Percentiles rank a stretch among this genome's conserved stretches.
These are phyloP conservation scores for Candida corydali DNA, from an alignment of 805 yeast genomes.

Conservation along the genomic window DNA sequence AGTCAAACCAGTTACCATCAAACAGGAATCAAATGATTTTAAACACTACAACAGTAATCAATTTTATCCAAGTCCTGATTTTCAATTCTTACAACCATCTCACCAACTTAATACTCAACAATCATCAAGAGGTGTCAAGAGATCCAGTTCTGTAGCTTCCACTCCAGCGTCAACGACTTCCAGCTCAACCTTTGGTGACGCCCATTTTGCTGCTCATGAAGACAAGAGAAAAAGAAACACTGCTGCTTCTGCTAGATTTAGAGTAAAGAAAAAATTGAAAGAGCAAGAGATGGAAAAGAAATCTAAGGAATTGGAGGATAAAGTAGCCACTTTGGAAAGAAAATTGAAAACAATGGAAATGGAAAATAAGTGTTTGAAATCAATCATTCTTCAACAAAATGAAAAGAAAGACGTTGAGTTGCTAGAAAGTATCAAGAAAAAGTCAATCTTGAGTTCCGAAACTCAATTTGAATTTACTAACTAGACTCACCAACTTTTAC, in stretches of 20 bases:
- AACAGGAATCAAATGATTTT: constrained; percentile 3
- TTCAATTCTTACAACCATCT: constrained; percentile 1
- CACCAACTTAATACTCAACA: background rate
- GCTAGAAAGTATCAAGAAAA: constrained; percentile 47
- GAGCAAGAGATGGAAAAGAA: constrained; percentile 87
- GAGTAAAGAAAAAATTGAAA: constrained; percentile 85
- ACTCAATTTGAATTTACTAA: constrained; percentile 29
- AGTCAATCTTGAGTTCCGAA: constrained; percentile 36
- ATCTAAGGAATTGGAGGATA: constrained; percentile 67
- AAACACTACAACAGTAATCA: background rate
- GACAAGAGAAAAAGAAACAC: constrained; percentile 86
- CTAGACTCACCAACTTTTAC: constrained; percentile 10
- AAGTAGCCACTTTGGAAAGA: constrained; percentile 61
- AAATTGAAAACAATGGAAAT: constrained; percentile 81
- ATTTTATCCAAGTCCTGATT: background rate
- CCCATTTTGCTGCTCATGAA: constrained; percentile 34
- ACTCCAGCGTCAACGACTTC: background rate
- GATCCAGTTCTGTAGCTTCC: constrained; percentile 2
- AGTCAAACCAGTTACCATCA: constrained; percentile 6
- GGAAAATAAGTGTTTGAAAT: constrained; percentile 85
- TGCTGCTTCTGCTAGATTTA: constrained; percentile 90
- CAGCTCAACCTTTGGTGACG: background rate
- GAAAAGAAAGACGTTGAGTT: constrained; percentile 51
- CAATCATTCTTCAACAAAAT: constrained; percentile 78
- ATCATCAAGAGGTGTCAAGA: background rate